These are phyloP conservation scores for Elsinoe ampelina DNA, from an alignment of 2,329 filamentous ascomycete genomes.

Conservation along the genomic window DNA sequence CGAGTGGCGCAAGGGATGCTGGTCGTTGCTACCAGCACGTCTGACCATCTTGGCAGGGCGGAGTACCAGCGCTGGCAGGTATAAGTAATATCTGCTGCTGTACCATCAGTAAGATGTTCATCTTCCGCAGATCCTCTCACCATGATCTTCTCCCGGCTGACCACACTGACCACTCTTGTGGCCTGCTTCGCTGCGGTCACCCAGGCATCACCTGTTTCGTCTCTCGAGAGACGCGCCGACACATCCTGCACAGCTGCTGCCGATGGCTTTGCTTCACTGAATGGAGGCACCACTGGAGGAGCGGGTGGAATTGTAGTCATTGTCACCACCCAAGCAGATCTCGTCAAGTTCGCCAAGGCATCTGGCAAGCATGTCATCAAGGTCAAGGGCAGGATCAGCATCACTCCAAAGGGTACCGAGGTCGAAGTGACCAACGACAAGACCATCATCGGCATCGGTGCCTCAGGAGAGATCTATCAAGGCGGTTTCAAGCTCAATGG, in stretches of 20 bases:
- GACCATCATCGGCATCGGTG: constrained; percentile 22
- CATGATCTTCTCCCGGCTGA: background rate
- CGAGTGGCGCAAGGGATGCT: too few species aligned
- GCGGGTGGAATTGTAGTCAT: constrained; percentile 19
- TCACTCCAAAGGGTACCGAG: constrained; percentile 19
- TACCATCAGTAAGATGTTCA: background rate
- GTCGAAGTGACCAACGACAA: constrained; percentile 20
- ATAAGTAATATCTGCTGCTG: background rate
- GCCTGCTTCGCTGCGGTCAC: background rate
- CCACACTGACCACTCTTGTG: background rate
- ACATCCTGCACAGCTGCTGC: constrained; percentile 10
- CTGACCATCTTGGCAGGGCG: too few species aligned
- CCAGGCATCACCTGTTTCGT: background rate
- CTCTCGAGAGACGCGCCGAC: background rate
- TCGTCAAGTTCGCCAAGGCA: constrained; percentile 19
- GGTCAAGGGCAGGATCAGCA: constrained; percentile 17
- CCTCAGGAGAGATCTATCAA: constrained; percentile 18
- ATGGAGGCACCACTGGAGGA: constrained; percentile 20
- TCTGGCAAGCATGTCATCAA: constrained; percentile 20
- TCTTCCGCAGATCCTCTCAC: background rate
- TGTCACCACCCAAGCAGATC: constrained; percentile 18
- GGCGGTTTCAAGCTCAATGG: constrained; percentile 20
- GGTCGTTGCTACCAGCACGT: too few species aligned
- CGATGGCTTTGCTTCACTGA: constrained; percentile 20
- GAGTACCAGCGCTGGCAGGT: background rate